Percentiles rank a stretch among this genome's conserved stretches.
phyloP scores from a whole-genome alignment of 1,139 yeast genomes.

The Taiozyma sp. region DNA sequence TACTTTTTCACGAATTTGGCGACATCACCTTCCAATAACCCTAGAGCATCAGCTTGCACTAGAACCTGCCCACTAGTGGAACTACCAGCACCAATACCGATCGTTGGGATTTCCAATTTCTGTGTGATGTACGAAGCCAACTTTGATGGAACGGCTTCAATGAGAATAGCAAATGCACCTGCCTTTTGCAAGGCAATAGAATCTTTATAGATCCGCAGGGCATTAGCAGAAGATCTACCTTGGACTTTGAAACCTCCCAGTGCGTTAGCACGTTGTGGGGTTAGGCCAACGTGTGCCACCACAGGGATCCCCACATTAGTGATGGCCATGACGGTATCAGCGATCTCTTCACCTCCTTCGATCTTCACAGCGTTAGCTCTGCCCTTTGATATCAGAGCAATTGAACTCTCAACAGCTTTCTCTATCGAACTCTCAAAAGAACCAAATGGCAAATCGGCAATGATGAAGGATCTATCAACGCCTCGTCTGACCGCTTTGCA shows the following conservation, averaged over 20 bases:
- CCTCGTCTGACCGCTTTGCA: constrained; percentile 77
- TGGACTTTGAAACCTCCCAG: constrained; percentile 89
- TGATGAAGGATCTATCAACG: constrained; percentile 53
- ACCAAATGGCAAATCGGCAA: constrained; percentile 93
- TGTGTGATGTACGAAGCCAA: constrained; percentile 66
- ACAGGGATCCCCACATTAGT: constrained; percentile 78
- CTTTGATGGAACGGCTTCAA: constrained; percentile 83
- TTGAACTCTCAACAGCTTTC: constrained; percentile 63
- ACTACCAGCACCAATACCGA: constrained; percentile 95
- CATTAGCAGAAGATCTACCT: constrained; percentile 55
- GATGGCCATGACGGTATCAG: constrained; percentile 44
- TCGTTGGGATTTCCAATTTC: constrained; percentile 66
- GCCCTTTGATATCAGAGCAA: constrained; percentile 54
- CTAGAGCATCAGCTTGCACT: constrained; percentile 81
- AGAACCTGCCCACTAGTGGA: constrained; percentile 84
- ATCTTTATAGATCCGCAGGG: constrained; percentile 57
- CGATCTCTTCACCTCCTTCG: constrained; percentile 74
- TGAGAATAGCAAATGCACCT: constrained; percentile 71
- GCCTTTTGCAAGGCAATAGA: constrained; percentile 68
- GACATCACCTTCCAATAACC: constrained; percentile 55
- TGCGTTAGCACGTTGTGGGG: constrained; percentile 81
- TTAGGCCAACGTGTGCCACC: constrained; percentile 87
- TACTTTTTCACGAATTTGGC: constrained; percentile 83
- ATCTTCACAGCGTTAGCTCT: constrained; percentile 75
- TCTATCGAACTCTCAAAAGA: constrained; percentile 62